Evolutionary conservation across 768 basidiomycete genomes (phyloP).

Genomic region (Pleurotus cornucopiae): DNA sequence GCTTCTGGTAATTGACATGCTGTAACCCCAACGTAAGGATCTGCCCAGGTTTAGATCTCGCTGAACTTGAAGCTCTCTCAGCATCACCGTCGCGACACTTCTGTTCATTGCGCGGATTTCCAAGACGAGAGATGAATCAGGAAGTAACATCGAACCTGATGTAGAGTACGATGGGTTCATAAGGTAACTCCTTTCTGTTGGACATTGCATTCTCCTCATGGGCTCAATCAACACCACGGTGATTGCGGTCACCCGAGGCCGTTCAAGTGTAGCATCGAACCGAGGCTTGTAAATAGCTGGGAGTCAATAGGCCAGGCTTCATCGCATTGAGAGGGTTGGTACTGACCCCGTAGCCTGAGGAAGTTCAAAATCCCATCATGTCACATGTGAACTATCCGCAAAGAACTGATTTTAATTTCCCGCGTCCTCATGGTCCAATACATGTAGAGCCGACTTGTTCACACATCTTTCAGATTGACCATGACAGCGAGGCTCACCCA

Average conservation of each 20-base stretch:
- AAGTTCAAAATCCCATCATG: too few species aligned
- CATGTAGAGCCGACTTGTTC: too few species aligned
- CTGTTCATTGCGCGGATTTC: background rate
- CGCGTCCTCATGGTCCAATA: too few species aligned
- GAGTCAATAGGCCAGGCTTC: background rate
- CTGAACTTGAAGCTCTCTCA: constrained; percentile 13
- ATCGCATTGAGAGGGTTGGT: background rate
- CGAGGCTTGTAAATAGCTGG: constrained; percentile 18
- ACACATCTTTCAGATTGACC: background rate
- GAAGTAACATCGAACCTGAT: background rate
- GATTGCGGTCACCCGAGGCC: background rate
- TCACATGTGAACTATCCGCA: too few species aligned
- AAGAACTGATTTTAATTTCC: too few species aligned
- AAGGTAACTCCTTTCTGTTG: background rate
- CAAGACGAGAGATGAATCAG: background rate
- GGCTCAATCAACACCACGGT: background rate
- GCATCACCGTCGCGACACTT: constrained; percentile 12
- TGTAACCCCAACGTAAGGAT: constrained; percentile 4
- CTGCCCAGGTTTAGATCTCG: constrained; percentile 13
- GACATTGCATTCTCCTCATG: too few species aligned
- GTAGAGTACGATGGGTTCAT: constrained; percentile 6
- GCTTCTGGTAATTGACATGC: background rate
- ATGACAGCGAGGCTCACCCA: constrained; percentile 9
- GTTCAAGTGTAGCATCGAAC: constrained; percentile 1
- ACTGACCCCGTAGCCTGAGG: too few species aligned